These are phyloP conservation scores for Cladobotryum protrusum DNA, from an alignment of 2,329 filamentous ascomycete genomes.

Conservation along the genomic window DNA sequence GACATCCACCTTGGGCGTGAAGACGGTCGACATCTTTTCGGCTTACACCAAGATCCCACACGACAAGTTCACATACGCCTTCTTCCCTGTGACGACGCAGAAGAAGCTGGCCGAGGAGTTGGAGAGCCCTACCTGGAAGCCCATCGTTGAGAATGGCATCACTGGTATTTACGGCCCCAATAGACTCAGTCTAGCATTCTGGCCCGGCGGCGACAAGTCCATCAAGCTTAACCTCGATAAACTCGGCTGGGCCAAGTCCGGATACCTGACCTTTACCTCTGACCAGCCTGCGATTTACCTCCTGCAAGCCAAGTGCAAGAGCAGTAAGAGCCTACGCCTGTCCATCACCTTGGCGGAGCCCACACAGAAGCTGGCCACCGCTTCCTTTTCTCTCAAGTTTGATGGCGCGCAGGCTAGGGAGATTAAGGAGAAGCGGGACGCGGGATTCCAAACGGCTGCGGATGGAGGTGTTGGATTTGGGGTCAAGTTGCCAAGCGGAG, in stretches of 20 bases:
- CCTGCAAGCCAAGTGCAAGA: constrained; percentile 5
- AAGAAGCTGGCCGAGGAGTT: constrained; percentile 10
- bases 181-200: constrained; percentile 17
- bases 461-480: constrained; percentile 6
- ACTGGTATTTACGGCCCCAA: constrained; percentile 13
- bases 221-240: constrained; percentile 12
- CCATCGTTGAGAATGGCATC: constrained; percentile 14
- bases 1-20: constrained; percentile 14
- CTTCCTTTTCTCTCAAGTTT: constrained; percentile 11
- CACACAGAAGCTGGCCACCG: constrained; percentile 14
- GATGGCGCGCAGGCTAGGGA: neutral
- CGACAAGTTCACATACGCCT: constrained; percentile 11
- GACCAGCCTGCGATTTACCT: constrained; percentile 15
- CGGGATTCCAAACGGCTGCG: neutral
- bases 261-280: constrained; percentile 13
- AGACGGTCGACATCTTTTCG: constrained; percentile 16
- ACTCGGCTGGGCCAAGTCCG: constrained; percentile 15
- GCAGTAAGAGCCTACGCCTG: constrained; percentile 7
- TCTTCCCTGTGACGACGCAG: constrained; percentile 15
- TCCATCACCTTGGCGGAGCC: constrained; percentile 16
- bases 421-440: neutral
- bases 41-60: constrained; percentile 14
- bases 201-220: constrained; percentile 14
- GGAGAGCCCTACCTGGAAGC: constrained; percentile 9
- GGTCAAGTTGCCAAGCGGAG: constrained; percentile 13